Evolutionary conservation across 2,329 filamentous ascomycete genomes (phyloP).

Genomic region (Cercospora zeae-maydis): DNA sequence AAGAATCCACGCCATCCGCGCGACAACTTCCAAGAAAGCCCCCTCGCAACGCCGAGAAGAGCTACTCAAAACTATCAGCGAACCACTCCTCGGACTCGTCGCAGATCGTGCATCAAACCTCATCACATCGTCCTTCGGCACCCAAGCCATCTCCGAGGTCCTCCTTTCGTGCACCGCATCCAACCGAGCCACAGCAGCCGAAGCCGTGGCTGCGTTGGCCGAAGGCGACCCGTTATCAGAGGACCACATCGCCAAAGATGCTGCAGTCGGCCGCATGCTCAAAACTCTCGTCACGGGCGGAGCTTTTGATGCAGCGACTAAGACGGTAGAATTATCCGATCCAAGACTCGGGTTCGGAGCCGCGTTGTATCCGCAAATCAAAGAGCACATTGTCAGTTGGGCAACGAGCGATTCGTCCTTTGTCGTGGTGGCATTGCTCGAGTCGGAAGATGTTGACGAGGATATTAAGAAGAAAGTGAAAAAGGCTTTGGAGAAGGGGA

Average conservation of each 20-base stretch:
- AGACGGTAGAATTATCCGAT: constrained; percentile 65
- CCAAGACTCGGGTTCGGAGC: constrained; percentile 77
- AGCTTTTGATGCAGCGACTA: constrained; percentile 71
- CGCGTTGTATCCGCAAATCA: constrained; percentile 76
- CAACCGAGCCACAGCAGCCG: constrained; percentile 52
- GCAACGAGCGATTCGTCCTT: constrained; percentile 83
- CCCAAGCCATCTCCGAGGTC: constrained; percentile 79
- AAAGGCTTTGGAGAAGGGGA: constrained; percentile 68
- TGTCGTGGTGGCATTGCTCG: constrained; percentile 75
- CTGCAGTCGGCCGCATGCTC: constrained; percentile 74
- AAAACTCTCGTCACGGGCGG: constrained; percentile 90
- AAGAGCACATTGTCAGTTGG: constrained; percentile 73
- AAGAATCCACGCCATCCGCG: constrained; percentile 74
- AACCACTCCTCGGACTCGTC: constrained; percentile 71
- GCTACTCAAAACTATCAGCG: constrained; percentile 69
- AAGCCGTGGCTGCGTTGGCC: constrained; percentile 56
- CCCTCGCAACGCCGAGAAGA: constrained; percentile 70
- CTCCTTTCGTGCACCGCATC: constrained; percentile 70
- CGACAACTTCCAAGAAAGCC: constrained; percentile 90
- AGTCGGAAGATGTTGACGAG: constrained; percentile 64
- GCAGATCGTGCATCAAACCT: constrained; percentile 64
- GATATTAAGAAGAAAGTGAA: constrained; percentile 62
- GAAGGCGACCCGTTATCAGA: constrained; percentile 41
- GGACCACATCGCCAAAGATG: constrained; percentile 58
- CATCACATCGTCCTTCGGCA: constrained; percentile 73